These are phyloP conservation scores for Solanum habrochaites DNA, from an alignment of 257 asterid genomes.

Conservation along the genomic window DNA sequence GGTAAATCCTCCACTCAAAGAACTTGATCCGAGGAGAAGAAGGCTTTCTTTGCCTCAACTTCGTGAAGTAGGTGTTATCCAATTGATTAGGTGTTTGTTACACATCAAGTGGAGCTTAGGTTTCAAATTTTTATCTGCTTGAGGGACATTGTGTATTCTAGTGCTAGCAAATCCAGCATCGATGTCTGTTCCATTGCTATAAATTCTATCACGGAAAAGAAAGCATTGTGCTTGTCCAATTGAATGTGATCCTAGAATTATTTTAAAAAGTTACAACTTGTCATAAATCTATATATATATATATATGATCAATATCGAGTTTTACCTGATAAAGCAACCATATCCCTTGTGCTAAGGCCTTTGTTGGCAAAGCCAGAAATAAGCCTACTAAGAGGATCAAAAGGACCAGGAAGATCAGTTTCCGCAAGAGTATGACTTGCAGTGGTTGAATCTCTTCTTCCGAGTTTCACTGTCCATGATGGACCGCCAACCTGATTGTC, in stretches of 20 bases:
- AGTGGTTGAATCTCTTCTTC: not conserved
- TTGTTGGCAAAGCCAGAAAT: not conserved
- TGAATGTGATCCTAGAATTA: not conserved
- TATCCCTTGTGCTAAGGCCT: too few species aligned
- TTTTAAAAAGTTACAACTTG: too few species aligned
- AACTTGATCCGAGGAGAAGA: not conserved
- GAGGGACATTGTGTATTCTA: not conserved
- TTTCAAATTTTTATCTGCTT: constrained; percentile 13
- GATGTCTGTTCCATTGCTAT: constrained; percentile 29
- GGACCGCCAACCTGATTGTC: too few species aligned
- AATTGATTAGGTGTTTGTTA: constrained; percentile 23
- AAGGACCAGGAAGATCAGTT: not conserved
- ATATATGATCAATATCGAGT: too few species aligned
- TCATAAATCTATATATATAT: too few species aligned
- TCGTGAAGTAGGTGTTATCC: too few species aligned
- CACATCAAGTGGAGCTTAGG: constrained; percentile 29
- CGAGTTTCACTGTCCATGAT: not conserved
- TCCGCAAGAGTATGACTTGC: not conserved
- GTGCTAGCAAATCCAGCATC: constrained; percentile 24
- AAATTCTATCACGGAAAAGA: constrained; percentile 20
- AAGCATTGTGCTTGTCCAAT: not conserved
- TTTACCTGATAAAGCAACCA: too few species aligned
- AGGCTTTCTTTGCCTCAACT: too few species aligned
- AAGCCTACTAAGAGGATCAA: not conserved
- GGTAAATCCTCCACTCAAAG: not conserved